Evolutionary conservation across 225 moss, liverwort and hornwort genomes (phyloP), one percentile per base, ranked within the genome.

Genomic region (Pseudisothecium myosuroides): DNA sequence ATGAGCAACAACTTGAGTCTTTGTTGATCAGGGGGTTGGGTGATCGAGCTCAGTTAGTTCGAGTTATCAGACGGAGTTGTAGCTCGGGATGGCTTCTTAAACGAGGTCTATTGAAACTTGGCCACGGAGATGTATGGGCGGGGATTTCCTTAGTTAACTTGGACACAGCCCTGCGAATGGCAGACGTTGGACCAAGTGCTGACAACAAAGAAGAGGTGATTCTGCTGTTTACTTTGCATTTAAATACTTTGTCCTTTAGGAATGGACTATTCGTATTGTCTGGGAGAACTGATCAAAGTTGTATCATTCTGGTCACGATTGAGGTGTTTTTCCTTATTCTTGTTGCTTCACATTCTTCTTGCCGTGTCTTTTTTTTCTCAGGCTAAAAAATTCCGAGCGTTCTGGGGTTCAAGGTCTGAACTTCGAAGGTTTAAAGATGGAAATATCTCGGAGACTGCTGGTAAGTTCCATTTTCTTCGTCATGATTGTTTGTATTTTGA

Each of bases 391-490:
- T 99, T 99, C 82, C 93, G 97, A 91, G 92, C 94, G 7, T 97
- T 99, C 83, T 99, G 99, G 99, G 99, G 99, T 87, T 68, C 91
- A 62, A 96, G 94, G 92, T 89, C 99, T 73, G 99, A 97, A 90
- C 93, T 99, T 85, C 94, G 99, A 84, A 93, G 97, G 72, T 99
- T 97, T 34, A 96, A 96, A 91, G 97, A 99, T 90, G 99, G 97
- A 62, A 96, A 92, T 68, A 97, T 99, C 83, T 91, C 94, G 43
- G 98, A 98, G 92, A 96, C 98, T 84, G 98, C 98, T 81, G 96
- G 98, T 96, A 72, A 37, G 68, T 63, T 90, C 63, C 69, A 85
- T 85, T 29, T 83, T 76, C 72, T 78, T 86, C 76, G 71, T 82
- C 28, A 49, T 88, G n/a, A 81, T 77, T 82, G 17, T 68, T 88